Percentiles rank a stretch among this genome's conserved stretches.
These are phyloP conservation scores for Trichophyton verrucosum DNA, from an alignment of 2,329 filamentous ascomycete genomes.

Conservation along the genomic window DNA sequence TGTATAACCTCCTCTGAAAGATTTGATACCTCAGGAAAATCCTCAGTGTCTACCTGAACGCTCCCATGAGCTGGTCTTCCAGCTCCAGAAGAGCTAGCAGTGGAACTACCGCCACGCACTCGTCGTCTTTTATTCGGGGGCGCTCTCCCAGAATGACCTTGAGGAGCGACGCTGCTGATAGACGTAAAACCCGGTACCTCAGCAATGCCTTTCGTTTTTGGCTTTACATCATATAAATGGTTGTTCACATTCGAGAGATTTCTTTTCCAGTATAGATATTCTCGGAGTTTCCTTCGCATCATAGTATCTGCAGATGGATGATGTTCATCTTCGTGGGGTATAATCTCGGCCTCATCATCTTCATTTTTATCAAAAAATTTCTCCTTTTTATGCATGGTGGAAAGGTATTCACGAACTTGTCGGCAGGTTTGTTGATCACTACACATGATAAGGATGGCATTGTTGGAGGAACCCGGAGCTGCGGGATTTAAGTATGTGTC, in stretches of 20 bases:
- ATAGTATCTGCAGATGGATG: conserved; percentile 68
- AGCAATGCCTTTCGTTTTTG: conserved; percentile 16
- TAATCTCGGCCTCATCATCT: conserved; percentile 17
- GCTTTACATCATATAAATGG: conserved; percentile 25
- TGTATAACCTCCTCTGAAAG: conserved; percentile 65
- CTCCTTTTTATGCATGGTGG: conserved; percentile 57
- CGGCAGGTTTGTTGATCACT: conserved; percentile 72
- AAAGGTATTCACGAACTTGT: conserved; percentile 80
- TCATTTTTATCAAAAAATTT: conserved; percentile 22
- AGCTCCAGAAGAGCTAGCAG: conserved; percentile 40
- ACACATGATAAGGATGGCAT: conserved; percentile 93
- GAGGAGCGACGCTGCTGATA: background rate
- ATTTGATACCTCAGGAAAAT: conserved; percentile 65
- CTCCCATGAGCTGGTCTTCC: conserved; percentile 60
- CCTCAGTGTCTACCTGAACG: conserved; percentile 62
- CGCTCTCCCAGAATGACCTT: conserved; percentile 34
- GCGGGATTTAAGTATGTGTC: conserved; percentile 75
- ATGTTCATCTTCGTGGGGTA: conserved; percentile 22
- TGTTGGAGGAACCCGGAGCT: conserved; percentile 69
- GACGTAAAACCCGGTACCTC: conserved; percentile 1
- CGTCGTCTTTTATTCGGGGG: conserved; percentile 78
- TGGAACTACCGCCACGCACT: conserved; percentile 60
- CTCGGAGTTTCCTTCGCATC: conserved; percentile 76
- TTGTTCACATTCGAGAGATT: conserved; percentile 73
- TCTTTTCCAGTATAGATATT: conserved; percentile 81